Conservation (phyloP, 306 rosid genomes). For the Clitoria ternatea region DNA sequence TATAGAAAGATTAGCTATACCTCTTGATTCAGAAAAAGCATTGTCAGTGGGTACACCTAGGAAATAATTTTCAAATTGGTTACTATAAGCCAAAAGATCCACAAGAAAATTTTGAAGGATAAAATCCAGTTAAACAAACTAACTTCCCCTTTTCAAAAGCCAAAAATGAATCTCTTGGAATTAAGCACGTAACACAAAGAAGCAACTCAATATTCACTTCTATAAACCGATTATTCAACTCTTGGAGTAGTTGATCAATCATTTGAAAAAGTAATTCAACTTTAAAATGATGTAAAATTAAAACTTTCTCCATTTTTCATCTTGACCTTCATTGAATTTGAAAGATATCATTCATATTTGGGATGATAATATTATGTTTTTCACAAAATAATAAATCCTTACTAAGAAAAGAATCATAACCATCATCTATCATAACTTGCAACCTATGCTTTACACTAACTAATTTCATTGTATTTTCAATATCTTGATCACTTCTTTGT, state of each 20-base stretch:
- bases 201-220: neutral
- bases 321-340: neutral
- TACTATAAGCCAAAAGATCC: neutral
- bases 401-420: neutral
- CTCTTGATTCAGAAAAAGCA: neutral
- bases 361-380: neutral
- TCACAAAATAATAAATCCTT: constrained; percentile 9
- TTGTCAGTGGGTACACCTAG: neutral
- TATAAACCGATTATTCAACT: neutral
- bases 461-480: constrained; percentile 10
- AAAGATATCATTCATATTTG: neutral
- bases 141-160: neutral
- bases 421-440: neutral
- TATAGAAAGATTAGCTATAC: too few species aligned
- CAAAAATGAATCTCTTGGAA: neutral
- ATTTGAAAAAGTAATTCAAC: neutral
- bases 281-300: neutral
- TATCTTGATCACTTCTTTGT: constrained; percentile 1
- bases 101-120: neutral
- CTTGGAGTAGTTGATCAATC: neutral
- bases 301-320: neutral
- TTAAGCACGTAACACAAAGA: neutral
- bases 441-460: too few species aligned
- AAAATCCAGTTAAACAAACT: neutral
- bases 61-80: neutral